These are phyloP conservation scores for Sapria himalayana DNA, from an alignment of 345 rosid genomes.

Conservation along the genomic window DNA sequence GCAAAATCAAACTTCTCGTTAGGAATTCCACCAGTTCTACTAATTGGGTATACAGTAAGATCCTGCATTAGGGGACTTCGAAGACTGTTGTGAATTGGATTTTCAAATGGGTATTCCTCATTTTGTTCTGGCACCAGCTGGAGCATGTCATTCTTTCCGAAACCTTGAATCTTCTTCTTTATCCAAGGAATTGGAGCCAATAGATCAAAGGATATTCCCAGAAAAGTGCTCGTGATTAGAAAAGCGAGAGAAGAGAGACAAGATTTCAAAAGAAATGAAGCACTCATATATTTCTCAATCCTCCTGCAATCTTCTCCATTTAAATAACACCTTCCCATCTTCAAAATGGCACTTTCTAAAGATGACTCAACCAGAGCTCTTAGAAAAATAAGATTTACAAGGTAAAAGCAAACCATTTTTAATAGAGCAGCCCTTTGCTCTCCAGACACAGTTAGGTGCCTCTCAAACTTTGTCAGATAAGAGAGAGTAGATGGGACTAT, in stretches of 20 bases:
- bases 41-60: conserved; percentile 63
- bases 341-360: conserved; percentile 55
- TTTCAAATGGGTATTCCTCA: conserved; percentile 63
- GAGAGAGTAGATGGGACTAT: conserved; percentile 80
- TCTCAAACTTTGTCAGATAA: conserved; percentile 79
- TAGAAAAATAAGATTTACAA: conserved; percentile 75
- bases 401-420: conserved; percentile 98
- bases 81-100: conserved; percentile 36
- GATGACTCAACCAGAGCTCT: conserved; percentile 85
- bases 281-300: conserved; percentile 88
- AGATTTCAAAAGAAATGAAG: conserved; percentile 74
- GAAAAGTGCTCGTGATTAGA: conserved; percentile 75
- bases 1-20: conserved; percentile 94
- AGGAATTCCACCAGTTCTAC: conserved; percentile 73
- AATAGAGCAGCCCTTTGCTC: conserved; percentile 88
- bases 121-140: conserved; percentile 81
- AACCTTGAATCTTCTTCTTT: conserved; percentile 66
- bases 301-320: conserved; percentile 97
- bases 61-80: conserved; percentile 61
- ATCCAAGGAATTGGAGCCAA: conserved; percentile 96
- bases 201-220: conserved; percentile 81
- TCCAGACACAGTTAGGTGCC: conserved; percentile 69
- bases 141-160: conserved; percentile 88
- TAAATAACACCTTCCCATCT: conserved; percentile 83
- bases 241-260: conserved; percentile 92